Evolutionary conservation across 1,139 yeast genomes (phyloP), one percentile per base, ranked within the genome.

Genomic region (Hemisphaericaspora xylofermentans): DNA sequence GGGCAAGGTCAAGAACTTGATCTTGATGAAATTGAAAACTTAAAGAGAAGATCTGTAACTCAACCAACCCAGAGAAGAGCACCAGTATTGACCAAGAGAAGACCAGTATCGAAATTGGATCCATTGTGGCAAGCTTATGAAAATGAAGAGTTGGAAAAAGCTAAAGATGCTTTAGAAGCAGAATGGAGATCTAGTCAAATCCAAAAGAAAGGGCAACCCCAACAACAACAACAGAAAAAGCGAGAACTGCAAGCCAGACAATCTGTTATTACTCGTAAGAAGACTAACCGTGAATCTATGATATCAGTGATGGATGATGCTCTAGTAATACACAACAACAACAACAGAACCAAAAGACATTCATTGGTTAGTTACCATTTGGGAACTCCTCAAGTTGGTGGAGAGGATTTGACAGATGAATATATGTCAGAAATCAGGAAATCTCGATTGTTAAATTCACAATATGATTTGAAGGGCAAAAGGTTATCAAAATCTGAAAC

Each of bases 31-130:
- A 50, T 76, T 18, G 78, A 69, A 40, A 57, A 59, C 15, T 52
- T 71, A 47, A 75, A 76, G 52, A 64, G 68, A 48, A 64, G 83
- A 44, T 66, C 80, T 1, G 75, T 68, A 1, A 74, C 82, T 16
- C 75, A 71, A 46, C 64, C 68, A 5, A 53, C 55, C 47, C 51
- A 71, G 50, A 61, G 76, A 61, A 69, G 48, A 53, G 78, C 56
- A 70, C 64, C 76, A 7, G 50, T 68, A 13, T 64, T 72, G 42
- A 65, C 73, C 2, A 31, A 31, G 15, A 61, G 78, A 50, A 74
- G 88, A 54, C 93, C 93, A 7, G 80, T 81, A 25, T 84, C 91
- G 1, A 75, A 80, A 53, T 66, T 84, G 43, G 93, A 84, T 63
- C 93, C 93, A 31, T 66, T 64, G 52, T 72, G 76, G 76, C 64